A percentile compares a stretch with the other conserved stretches of the same genome.
phyloP scores from a whole-genome alignment of 805 yeast genomes.

The Candida argentea region DNA sequence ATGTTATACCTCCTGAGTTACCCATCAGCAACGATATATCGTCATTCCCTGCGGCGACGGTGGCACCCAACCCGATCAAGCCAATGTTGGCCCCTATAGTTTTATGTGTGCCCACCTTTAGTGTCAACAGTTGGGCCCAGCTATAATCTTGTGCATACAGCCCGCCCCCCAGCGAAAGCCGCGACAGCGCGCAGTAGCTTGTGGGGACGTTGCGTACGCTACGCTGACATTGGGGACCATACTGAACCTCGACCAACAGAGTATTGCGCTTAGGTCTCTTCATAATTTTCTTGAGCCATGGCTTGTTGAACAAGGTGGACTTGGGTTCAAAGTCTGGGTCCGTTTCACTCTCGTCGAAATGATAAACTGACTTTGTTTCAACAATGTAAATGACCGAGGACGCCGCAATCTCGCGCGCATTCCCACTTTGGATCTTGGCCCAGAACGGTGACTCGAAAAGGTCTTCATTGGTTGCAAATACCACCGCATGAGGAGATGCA shows the following conservation, averaged over 20 bases:
- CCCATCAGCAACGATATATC: slow-evolving; percentile 5
- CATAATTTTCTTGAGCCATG: no score
- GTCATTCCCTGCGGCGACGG: slow-evolving; percentile 5
- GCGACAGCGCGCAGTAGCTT: slow-evolving; percentile 7
- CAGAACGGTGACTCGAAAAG: slow-evolving; percentile 7
- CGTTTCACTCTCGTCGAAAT: slow-evolving; percentile 5
- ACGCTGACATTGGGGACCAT: slow-evolving; percentile 5
- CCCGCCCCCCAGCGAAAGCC: slow-evolving; percentile 3
- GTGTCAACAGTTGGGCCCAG: slow-evolving; percentile 3
- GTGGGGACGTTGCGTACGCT: slow-evolving; percentile 7
- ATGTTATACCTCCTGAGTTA: slow-evolving; percentile 9
- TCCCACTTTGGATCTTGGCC: slow-evolving; percentile 3
- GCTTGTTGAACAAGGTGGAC: slow-evolving; percentile 2
- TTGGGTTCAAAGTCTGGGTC: not conserved
- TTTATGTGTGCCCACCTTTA: not conserved
- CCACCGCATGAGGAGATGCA: not conserved
- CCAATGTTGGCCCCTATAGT: not conserved
- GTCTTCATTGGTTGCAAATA: slow-evolving; percentile 3
- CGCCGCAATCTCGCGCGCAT: slow-evolving; percentile 3
- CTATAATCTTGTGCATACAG: slow-evolving; percentile 7
- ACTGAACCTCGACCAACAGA: slow-evolving; percentile 11
- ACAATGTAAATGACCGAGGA: slow-evolving; percentile 4
- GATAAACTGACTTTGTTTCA: slow-evolving; percentile 4
- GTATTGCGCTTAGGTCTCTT: slow-evolving; percentile 4
- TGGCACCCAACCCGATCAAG: slow-evolving; percentile 1